Evolutionary conservation across 2,329 filamentous ascomycete species (phyloP).

Genomic region (Colletotrichum cereale): DNA sequence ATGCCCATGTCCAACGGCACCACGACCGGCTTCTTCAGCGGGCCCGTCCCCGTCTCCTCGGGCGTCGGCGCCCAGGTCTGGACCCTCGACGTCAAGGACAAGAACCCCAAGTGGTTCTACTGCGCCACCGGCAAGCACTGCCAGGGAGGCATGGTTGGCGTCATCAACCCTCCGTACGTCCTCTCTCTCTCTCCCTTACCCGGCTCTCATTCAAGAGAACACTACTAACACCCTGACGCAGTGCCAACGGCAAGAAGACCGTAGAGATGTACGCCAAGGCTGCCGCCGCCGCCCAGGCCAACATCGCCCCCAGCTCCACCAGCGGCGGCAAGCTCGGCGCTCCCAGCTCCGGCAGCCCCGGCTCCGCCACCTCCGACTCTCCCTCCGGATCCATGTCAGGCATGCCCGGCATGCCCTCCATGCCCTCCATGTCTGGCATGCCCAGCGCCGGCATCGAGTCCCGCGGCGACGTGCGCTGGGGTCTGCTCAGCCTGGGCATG

Average conservation of each 20-base stretch:
- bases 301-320: constrained; percentile 35
- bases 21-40: constrained; percentile 63
- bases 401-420: constrained; percentile 7
- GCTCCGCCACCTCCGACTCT: not conserved
- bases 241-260: constrained; percentile 17
- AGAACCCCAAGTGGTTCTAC: constrained; percentile 73
- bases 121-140: constrained; percentile 72
- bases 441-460: constrained; percentile 34
- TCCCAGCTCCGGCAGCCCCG: constrained; percentile 11
- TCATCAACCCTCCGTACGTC: constrained; percentile 45
- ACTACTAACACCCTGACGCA: not conserved
- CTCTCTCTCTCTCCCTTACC: too few relatives aligned
- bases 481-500: constrained; percentile 32
- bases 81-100: constrained; percentile 50
- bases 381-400: not conserved
- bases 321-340: constrained; percentile 38
- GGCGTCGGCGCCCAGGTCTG: constrained; percentile 42
- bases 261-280: constrained; percentile 25
- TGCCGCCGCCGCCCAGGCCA: constrained; percentile 26
- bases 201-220: not conserved
- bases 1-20: constrained; percentile 60
- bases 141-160: constrained; percentile 70
- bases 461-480: constrained; percentile 35
- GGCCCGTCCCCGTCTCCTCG: constrained; percentile 50
- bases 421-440: not conserved